phyloP scores from a whole-genome alignment of 2,329 filamentous ascomycete genomes.

The Xylariaceae sp. region DNA sequence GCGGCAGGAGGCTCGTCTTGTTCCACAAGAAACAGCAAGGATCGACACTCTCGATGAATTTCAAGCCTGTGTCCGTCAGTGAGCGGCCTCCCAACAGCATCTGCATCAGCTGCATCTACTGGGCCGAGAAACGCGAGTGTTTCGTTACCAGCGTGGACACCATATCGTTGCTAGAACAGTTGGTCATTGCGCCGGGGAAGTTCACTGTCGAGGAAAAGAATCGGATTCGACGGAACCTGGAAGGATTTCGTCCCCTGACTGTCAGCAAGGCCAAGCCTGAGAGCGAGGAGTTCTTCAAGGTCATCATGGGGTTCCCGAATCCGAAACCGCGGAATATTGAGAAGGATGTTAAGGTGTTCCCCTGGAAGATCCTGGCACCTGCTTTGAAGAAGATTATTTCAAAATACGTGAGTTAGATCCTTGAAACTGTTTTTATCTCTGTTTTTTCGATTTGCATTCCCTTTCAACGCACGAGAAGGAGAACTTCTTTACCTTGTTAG shows the following conservation, averaged over 20 bases:
- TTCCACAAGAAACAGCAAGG: constrained; percentile 85
- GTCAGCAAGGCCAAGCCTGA: constrained; percentile 93
- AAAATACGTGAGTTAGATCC: constrained; percentile 71
- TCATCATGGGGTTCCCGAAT: constrained; percentile 96
- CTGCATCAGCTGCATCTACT: constrained; percentile 97
- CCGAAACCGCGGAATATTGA: constrained; percentile 98
- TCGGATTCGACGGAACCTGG: constrained; percentile 91
- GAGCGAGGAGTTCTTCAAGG: constrained; percentile 97
- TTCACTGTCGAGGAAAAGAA: constrained; percentile 99
- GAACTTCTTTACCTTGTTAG: not conserved
- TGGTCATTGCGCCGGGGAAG: constrained; percentile 75
- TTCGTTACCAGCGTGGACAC: constrained; percentile 97
- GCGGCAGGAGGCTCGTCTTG: constrained; percentile 82
- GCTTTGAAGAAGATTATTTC: constrained; percentile 98
- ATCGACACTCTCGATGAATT: constrained; percentile 80
- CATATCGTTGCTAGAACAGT: constrained; percentile 89
- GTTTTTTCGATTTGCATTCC: not conserved
- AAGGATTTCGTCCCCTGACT: constrained; percentile 90
- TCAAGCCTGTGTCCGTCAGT: constrained; percentile 78
- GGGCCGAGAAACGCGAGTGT: constrained; percentile 89
- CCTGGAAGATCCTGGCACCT: constrained; percentile 86
- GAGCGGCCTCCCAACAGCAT: constrained; percentile 84
- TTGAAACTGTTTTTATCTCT: not conserved
- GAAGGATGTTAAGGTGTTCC: constrained; percentile 98
- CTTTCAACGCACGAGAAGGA: too few species aligned